Conservation (phyloP, 352 stramenopile genomes). For the Phytophthora sp. region DNA sequence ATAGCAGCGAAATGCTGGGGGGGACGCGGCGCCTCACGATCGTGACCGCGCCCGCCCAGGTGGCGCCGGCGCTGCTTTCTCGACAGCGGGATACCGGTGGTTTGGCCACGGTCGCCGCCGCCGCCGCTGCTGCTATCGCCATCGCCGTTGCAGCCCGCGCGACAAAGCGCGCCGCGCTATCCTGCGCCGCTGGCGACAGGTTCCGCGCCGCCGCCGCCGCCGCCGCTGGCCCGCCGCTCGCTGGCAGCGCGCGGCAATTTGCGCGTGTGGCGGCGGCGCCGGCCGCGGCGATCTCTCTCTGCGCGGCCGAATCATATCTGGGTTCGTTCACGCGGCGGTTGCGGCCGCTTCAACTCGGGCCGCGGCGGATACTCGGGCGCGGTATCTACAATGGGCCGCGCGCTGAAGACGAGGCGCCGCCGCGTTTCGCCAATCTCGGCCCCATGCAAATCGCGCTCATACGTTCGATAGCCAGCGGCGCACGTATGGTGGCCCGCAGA, state of each 20-base stretch:
- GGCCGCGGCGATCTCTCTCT: too few relatives aligned
- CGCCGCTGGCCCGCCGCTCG: too few relatives aligned
- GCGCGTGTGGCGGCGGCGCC: too few relatives aligned
- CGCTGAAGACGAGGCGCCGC: slow-evolving; percentile 12
- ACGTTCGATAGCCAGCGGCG: slow-evolving; percentile 33
- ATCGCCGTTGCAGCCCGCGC: too few relatives aligned
- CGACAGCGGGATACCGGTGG: slow-evolving; percentile 8
- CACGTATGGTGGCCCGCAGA: slow-evolving; percentile 39
- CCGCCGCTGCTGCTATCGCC: too few relatives aligned
- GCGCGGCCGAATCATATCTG: slow-evolving; percentile 18
- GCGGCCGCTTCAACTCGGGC: slow-evolving; percentile 13
- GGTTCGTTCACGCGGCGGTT: slow-evolving; percentile 20
- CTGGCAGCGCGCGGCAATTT: slow-evolving; percentile 12
- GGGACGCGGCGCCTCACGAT: too few relatives aligned
- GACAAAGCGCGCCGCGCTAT: too few relatives aligned
- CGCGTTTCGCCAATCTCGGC: slow-evolving; percentile 37
- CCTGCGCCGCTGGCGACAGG: too few relatives aligned
- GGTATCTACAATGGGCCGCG: slow-evolving; percentile 23
- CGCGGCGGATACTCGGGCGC: slow-evolving; percentile 1
- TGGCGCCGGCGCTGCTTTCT: too few relatives aligned
- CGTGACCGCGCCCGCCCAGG: too few relatives aligned
- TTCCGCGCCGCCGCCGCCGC: too few relatives aligned
- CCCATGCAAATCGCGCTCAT: slow-evolving; percentile 32
- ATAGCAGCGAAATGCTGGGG: slow-evolving; percentile 31
- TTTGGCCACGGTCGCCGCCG: too few relatives aligned